Percentiles rank a stretch among this genome's conserved stretches.
phyloP scores from a whole-genome alignment of 2,329 filamentous ascomycete genomes.

The Ascochyta fabae region DNA sequence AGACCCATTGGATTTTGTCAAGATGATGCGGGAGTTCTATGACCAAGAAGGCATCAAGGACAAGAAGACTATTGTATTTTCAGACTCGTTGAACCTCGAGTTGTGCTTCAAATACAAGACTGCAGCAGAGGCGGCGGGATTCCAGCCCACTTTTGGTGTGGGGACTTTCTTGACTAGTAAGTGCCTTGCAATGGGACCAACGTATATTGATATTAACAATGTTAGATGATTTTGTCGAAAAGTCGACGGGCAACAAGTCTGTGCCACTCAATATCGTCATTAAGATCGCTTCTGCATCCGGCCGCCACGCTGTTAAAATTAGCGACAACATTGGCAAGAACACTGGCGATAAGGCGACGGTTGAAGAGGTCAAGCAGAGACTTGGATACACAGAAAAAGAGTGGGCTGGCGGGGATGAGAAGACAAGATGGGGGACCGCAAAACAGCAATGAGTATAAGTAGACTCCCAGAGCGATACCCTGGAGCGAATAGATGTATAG shows the following conservation, averaged over 20 bases:
- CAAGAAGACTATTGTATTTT: conserved; percentile 91
- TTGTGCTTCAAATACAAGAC: conserved; percentile 89
- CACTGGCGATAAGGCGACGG: conserved; percentile 80
- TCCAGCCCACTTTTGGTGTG: conserved; percentile 89
- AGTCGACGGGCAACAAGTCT: conserved; percentile 79
- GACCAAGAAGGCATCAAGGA: conserved; percentile 74
- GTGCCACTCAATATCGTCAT: conserved; percentile 96
- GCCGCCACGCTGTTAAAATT: conserved; percentile 87
- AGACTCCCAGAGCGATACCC: too few species aligned
- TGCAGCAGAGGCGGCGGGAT: conserved; percentile 78
- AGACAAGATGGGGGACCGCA: conserved; percentile 73
- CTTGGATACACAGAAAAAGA: conserved; percentile 85
- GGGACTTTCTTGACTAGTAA: conserved; percentile 90
- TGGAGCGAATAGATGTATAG: too few species aligned
- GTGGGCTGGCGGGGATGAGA: conserved; percentile 86
- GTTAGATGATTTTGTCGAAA: conserved; percentile 79
- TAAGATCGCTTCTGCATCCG: conserved; percentile 86
- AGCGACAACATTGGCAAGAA: conserved; percentile 91
- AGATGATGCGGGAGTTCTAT: conserved; percentile 82
- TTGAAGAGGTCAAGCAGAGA: conserved; percentile 81
- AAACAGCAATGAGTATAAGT: conserved; percentile 14
- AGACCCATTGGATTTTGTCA: conserved; percentile 80
- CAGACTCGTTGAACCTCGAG: conserved; percentile 91
- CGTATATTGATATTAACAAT: conserved; percentile 18
- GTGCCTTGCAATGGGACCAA: conserved; percentile 20